phyloP scores from a whole-genome alignment of 1,284 basidiomycete species.

The Leccinum subrobustum region DNA sequence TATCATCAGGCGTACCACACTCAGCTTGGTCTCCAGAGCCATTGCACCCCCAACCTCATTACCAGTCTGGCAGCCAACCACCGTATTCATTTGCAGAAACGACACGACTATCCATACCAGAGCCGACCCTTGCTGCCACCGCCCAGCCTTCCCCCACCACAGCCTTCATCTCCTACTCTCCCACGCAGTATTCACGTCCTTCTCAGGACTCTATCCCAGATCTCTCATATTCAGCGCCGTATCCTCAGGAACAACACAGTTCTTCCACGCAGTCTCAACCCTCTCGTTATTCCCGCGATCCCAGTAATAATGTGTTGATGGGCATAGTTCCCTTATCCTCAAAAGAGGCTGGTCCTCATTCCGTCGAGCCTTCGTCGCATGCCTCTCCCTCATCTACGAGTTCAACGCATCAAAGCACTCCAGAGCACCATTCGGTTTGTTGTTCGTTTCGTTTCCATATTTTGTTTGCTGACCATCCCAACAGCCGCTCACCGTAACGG shows the following conservation, averaged over 20 bases:
- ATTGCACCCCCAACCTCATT: constrained; percentile 31
- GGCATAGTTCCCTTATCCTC: constrained; percentile 14
- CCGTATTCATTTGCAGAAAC: constrained; percentile 32
- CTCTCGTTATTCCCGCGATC: constrained; percentile 49
- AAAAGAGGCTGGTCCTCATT: constrained; percentile 32
- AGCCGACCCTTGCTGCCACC: constrained; percentile 33
- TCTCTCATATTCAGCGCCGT: constrained; percentile 34
- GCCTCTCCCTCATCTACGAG: constrained; percentile 47
- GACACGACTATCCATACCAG: constrained; percentile 41
- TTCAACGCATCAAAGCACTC: constrained; percentile 30
- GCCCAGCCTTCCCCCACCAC: constrained; percentile 36
- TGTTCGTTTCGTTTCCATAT: neutral
- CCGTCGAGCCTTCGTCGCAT: constrained; percentile 28
- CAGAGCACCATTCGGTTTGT: constrained; percentile 29
- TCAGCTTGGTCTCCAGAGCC: constrained; percentile 48
- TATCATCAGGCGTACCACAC: constrained; percentile 36
- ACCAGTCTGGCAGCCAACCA: constrained; percentile 20
- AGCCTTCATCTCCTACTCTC: constrained; percentile 33
- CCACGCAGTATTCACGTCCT: constrained; percentile 45
- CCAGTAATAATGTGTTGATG: constrained; percentile 35
- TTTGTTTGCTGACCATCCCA: constrained; percentile 8
- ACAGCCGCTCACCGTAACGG: constrained; percentile 76
- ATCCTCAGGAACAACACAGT: constrained; percentile 25
- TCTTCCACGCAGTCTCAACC: constrained; percentile 41
- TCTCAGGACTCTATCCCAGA: constrained; percentile 39